These are phyloP conservation scores for Zymoseptoria pseudotritici DNA, from an alignment of 2,329 filamentous ascomycete genomes.

Conservation along the genomic window DNA sequence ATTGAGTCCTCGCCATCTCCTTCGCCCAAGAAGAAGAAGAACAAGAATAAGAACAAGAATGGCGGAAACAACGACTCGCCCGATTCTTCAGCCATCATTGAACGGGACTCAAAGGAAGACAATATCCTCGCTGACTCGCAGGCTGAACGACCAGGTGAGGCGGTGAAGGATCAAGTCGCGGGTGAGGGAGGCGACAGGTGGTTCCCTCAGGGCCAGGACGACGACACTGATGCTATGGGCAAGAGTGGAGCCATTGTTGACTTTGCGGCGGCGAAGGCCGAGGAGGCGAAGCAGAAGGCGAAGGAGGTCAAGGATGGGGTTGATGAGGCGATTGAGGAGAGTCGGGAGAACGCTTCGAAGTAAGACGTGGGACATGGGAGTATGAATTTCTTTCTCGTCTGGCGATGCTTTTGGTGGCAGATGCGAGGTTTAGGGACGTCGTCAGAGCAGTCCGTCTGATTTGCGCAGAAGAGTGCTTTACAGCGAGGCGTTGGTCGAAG, in stretches of 20 bases:
- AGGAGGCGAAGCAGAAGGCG: slow-evolving; percentile 6
- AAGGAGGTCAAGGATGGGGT: slow-evolving; percentile 14
- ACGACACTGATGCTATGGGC: slow-evolving; percentile 26
- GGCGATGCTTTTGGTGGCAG: not conserved
- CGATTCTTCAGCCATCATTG: slow-evolving; percentile 5
- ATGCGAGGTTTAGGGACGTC: not conserved
- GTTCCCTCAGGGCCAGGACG: slow-evolving; percentile 5
- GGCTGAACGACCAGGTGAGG: slow-evolving; percentile 12
- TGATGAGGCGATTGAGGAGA: slow-evolving; percentile 8
- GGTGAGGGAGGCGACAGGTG: not conserved
- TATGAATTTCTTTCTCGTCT: not conserved
- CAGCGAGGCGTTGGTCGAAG: not conserved
- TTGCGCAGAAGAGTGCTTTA: not conserved
- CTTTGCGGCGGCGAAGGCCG: slow-evolving; percentile 14
- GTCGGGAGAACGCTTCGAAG: not conserved
- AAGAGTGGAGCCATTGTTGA: slow-evolving; percentile 23
- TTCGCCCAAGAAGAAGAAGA: not conserved
- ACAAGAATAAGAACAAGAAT: not conserved
- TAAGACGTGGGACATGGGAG: not conserved
- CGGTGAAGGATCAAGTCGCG: not conserved
- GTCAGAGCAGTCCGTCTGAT: not conserved
- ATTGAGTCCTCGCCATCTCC: not conserved
- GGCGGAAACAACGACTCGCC: slow-evolving; percentile 1
- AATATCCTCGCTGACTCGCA: slow-evolving; percentile 16
- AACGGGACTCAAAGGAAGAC: slow-evolving; percentile 19